Percentiles rank a stretch among this genome's conserved stretches.
Conservation (phyloP, 2,329 filamentous ascomycete genomes). For the Fusarium xylarioides region DNA sequence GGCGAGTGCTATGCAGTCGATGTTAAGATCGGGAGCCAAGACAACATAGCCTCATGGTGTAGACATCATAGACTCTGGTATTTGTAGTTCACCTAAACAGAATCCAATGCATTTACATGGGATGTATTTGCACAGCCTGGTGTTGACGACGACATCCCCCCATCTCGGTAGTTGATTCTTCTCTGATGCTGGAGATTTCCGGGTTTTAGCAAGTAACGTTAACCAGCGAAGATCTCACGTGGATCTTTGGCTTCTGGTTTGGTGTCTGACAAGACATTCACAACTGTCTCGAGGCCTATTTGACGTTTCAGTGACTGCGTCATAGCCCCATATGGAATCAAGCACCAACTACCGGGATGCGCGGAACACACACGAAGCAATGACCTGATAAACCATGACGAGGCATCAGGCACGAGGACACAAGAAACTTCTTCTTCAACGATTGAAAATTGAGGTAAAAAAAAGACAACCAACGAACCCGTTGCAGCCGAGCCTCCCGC, state of each 20-base stretch:
- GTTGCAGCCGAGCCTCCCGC: slow-evolving; percentile 33
- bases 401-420: neutral
- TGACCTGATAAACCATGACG: slow-evolving; percentile 5
- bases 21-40: neutral
- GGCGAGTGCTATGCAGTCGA: neutral
- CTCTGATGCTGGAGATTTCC: slow-evolving; percentile 3
- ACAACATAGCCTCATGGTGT: slow-evolving; percentile 4
- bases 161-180: slow-evolving; percentile 1
- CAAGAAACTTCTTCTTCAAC: neutral
- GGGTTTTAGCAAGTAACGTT: slow-evolving; percentile 5
- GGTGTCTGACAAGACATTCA: slow-evolving; percentile 4
- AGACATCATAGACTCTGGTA: slow-evolving; percentile 12
- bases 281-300: neutral
- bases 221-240: slow-evolving; percentile 17
- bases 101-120: neutral
- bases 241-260: neutral
- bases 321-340: slow-evolving; percentile 29
- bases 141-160: slow-evolving; percentile 18
- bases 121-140: slow-evolving; percentile 23
- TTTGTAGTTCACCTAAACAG: slow-evolving; percentile 4
- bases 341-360: slow-evolving; percentile 23
- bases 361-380: slow-evolving; percentile 14
- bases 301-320: slow-evolving; percentile 28
- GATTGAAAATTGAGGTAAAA: neutral
- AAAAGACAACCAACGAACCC: neutral